Percentiles rank a stretch among this genome's conserved stretches.
These are phyloP conservation scores for Sclerotinia sclerotiorum DNA, from an alignment of 2,329 filamentous ascomycete species.

Conservation along the genomic window DNA sequence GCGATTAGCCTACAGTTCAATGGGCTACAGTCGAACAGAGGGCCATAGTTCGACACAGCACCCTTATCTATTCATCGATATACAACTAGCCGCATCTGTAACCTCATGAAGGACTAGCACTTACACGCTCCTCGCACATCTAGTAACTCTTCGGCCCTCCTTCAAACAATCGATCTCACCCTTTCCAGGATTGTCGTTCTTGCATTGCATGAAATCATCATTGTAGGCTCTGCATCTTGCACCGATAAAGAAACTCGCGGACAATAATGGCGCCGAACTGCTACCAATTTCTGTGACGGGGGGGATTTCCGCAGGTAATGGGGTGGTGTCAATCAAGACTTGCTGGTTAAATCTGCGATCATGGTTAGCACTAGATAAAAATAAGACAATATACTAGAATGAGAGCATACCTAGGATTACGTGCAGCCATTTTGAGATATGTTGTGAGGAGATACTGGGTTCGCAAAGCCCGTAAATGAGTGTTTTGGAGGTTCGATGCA, in stretches of 20 bases:
- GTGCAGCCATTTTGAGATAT: slow-evolving; percentile 38
- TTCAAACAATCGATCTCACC: slow-evolving; percentile 94
- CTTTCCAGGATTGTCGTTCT: slow-evolving; percentile 85
- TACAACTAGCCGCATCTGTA: no score
- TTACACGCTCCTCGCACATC: slow-evolving; percentile 95
- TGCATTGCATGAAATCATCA: slow-evolving; percentile 99
- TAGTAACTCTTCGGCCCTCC: slow-evolving; percentile 93
- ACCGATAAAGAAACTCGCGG: slow-evolving; percentile 94
- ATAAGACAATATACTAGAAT: not conserved
- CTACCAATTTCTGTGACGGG: slow-evolving; percentile 91
- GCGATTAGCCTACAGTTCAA: slow-evolving; percentile 22
- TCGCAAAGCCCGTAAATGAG: slow-evolving; percentile 42
- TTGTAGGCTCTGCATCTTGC: slow-evolving; percentile 93
- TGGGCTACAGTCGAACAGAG: not conserved
- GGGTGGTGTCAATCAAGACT: slow-evolving; percentile 91
- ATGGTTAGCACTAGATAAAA: slow-evolving; percentile 33
- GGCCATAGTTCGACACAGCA: not conserved
- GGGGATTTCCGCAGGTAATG: slow-evolving; percentile 87
- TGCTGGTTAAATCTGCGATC: slow-evolving; percentile 84
- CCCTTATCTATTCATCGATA: slow-evolving; percentile 25
- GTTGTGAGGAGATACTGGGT: slow-evolving; percentile 26
- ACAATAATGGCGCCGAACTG: slow-evolving; percentile 87
- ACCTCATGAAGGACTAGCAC: slow-evolving; percentile 43
- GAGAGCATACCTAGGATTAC: slow-evolving; percentile 34
- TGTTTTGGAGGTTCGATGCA: slow-evolving; percentile 30